Base-by-base conservation (phyloP, 2,329 filamentous ascomycete genomes). In the Botrytis fabae region DNA sequence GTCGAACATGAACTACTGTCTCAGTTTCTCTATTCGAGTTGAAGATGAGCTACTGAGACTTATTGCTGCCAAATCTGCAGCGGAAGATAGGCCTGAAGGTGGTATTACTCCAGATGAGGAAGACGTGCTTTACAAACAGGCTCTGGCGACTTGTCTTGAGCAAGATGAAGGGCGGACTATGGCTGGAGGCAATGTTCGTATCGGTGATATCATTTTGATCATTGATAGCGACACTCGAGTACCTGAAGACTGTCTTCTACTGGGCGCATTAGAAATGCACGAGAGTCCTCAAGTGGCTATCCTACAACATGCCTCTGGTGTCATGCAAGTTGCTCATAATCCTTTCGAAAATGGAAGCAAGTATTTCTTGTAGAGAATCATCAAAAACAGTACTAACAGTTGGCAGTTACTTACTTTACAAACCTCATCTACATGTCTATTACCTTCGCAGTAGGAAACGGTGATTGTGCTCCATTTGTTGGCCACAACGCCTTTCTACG, bases 401-500 rank as follows among this genome's bases (percentile, higher is more conserved):
- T 46, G 28, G 71, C 38, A 77, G 92, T 93, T 78, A 92, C 91
- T 1, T 94, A 92, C 83, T 94, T 94, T 83, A 94, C 92, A 60
- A 90, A 94, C 79, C 86, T 94, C 69, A 89, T 94, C 77, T 95
- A 94, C 83, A 90, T 88, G 0, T 88, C 90, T 48, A 94, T 94
- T 78, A 85, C 87, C 40, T 94, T 90, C 78, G 88, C 89, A 32
- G 91, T 93, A 42, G 88, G 89, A 10, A 91, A 88, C 69, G 92
- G 92, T 7, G 92, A 94, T 70, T 88, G 91, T 10, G 75, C 76
- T 66, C 76, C 75, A 1, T 94, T 94, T 77, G 92, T 94, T 75
- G 92, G 92, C 0, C 92, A 94, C 83, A 94, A 94, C 78, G 92
- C 92, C 1, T 88, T 94, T 74, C 84, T 94, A 22, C 87, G 92